phyloP scores from a whole-genome alignment of 768 basidiomycete genomes.

The Russula brevipes region DNA sequence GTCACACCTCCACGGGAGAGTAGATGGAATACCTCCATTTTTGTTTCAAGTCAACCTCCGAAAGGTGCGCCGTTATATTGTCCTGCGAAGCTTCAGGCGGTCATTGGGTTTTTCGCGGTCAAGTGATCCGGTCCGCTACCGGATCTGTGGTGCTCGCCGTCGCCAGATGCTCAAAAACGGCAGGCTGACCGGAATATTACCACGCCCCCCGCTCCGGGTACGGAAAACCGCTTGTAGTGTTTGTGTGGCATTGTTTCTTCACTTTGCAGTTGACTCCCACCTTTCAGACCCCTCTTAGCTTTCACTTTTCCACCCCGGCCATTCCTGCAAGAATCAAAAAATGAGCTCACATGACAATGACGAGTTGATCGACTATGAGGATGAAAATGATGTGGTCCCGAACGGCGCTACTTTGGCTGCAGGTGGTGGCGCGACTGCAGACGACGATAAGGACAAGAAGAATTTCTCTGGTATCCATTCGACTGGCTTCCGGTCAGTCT shows the following conservation, averaged over 20 bases:
- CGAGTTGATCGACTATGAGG: conserved; percentile 93
- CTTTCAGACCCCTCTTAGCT: conserved; percentile 29
- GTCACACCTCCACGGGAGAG: conserved; percentile 80
- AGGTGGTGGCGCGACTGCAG: conserved; percentile 45
- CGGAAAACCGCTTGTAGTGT: neutral
- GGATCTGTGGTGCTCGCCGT: neutral
- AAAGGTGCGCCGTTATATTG: no score
- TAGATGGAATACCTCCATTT: conserved; percentile 84
- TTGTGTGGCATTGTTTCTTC: conserved; percentile 22
- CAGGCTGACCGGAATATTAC: neutral
- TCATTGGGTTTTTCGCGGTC: conserved; percentile 5
- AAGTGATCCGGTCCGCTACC: conserved; percentile 6
- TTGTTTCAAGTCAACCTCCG: neutral
- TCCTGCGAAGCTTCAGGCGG: neutral
- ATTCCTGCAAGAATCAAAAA: conserved; percentile 28
- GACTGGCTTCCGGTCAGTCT: conserved; percentile 90
- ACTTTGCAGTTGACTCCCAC: conserved; percentile 26
- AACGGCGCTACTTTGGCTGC: conserved; percentile 48
- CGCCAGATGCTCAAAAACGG: neutral
- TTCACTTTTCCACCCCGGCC: conserved; percentile 30
- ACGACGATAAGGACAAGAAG: conserved; percentile 80
- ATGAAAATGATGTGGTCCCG: conserved; percentile 75
- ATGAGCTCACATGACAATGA: conserved; percentile 87
- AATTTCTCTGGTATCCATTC: conserved; percentile 99
- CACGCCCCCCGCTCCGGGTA: neutral